Evolutionary conservation across 345 rosid species (phyloP).

Genomic region (Corchorus capsularis): DNA sequence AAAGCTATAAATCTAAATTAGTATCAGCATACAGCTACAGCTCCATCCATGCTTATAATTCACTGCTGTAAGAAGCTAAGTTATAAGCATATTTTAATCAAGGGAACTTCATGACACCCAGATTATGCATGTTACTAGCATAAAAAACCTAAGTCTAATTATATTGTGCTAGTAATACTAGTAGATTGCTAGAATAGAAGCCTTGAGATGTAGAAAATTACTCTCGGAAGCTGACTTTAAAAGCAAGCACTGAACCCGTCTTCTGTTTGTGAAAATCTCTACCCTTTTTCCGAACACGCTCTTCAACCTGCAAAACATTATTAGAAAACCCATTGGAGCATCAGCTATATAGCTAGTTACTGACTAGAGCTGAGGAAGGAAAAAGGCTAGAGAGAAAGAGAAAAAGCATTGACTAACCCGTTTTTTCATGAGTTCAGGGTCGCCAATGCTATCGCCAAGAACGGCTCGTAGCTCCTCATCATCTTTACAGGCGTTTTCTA

Average conservation of each 20-base stretch:
- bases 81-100: not conserved
- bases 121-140: not conserved
- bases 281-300: constrained; percentile 80
- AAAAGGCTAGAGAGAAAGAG: not conserved
- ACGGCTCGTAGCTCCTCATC: constrained; percentile 84
- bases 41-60: not conserved
- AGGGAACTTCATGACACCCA: not conserved
- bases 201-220: constrained; percentile 23
- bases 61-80: not conserved
- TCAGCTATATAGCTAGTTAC: not conserved
- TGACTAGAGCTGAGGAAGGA: too few species aligned
- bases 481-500: constrained; percentile 73
- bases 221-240: constrained; percentile 96
- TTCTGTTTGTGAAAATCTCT: constrained; percentile 65
- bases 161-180: not conserved
- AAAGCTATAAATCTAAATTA: not conserved
- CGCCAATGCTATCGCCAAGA: constrained; percentile 88
- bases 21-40: not conserved
- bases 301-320: constrained; percentile 58
- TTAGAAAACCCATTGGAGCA: constrained; percentile 1
- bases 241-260: constrained; percentile 83
- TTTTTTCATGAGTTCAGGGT: constrained; percentile 87
- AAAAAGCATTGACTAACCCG: constrained; percentile 38
- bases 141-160: not conserved
- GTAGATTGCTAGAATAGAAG: not conserved